Evolutionary conservation across 768 basidiomycete species (phyloP).

Genomic region (Leucocoprinus birnbaumii): DNA sequence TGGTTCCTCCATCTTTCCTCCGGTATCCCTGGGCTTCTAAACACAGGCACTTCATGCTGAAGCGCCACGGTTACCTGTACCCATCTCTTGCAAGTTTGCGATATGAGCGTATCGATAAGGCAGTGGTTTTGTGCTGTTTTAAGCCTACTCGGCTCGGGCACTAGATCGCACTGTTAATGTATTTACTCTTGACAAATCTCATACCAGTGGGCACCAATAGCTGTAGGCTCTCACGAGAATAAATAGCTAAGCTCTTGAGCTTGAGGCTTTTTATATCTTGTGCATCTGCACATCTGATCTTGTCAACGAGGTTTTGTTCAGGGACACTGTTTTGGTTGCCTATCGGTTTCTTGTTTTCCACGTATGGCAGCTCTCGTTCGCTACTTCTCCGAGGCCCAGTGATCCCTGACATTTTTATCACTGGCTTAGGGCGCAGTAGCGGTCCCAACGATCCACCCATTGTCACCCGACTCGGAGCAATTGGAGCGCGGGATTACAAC

Average conservation of each 20-base stretch:
- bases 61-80: too few relatives aligned
- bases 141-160: neutral
- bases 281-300: slow-evolving; percentile 2
- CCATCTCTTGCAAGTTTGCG: too few relatives aligned
- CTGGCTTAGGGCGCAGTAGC: too few relatives aligned
- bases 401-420: neutral
- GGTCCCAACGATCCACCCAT: neutral
- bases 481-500: neutral
- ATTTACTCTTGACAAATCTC: neutral
- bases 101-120: too few relatives aligned
- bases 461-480: slow-evolving; percentile 1
- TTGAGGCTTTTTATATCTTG: neutral
- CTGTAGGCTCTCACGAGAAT: slow-evolving; percentile 3
- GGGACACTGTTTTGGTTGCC: neutral
- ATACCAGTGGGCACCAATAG: neutral
- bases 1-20: too few relatives aligned
- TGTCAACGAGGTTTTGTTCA: neutral
- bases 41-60: too few relatives aligned
- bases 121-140: too few relatives aligned
- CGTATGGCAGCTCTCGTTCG: neutral
- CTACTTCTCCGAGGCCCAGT: slow-evolving; percentile 4
- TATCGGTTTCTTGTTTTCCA: neutral
- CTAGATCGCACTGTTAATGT: too few relatives aligned
- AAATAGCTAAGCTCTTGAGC: neutral
- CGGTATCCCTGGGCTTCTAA: too few relatives aligned